Conservation (phyloP, 352 stramenopile genomes). For the Pythium rishiriense region DNA sequence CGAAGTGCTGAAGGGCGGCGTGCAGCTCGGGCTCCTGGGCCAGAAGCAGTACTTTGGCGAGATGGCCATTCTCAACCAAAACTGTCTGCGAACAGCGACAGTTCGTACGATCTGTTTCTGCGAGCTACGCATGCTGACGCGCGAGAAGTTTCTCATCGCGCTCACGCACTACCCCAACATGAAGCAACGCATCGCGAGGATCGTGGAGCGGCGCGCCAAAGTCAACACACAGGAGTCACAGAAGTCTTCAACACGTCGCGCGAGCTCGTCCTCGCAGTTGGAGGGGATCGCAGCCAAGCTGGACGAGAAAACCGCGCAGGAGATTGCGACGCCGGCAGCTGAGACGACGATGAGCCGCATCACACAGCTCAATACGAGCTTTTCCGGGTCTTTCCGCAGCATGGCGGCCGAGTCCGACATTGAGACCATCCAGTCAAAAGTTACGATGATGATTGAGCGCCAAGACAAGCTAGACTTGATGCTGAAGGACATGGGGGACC, state of each 20-base stretch:
- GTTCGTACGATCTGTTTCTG: constrained; percentile 81
- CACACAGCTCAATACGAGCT: constrained; percentile 89
- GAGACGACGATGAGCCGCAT: constrained; percentile 71
- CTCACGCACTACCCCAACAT: constrained; percentile 73
- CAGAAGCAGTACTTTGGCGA: constrained; percentile 87
- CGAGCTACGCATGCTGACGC: constrained; percentile 76
- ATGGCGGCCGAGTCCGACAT: constrained; percentile 68
- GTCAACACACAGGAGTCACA: constrained; percentile 10
- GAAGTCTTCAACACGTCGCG: constrained; percentile 25
- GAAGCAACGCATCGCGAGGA: constrained; percentile 75
- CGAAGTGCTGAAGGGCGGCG: constrained; percentile 58
- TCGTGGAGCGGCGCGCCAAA: constrained; percentile 66
- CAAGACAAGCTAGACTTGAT: constrained; percentile 52
- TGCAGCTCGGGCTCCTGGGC: constrained; percentile 65
- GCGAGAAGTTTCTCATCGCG: constrained; percentile 77
- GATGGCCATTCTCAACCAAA: constrained; percentile 81
- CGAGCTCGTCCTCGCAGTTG: constrained; percentile 41
- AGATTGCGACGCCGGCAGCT: constrained; percentile 38
- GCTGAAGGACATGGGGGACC: constrained; percentile 43
- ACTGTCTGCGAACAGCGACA: constrained; percentile 67
- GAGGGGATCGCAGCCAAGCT: constrained; percentile 57
- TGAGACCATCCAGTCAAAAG: constrained; percentile 68
- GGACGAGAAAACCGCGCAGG: constrained; percentile 54
- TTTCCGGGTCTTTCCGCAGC: constrained; percentile 71
- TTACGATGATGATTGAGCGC: constrained; percentile 56